Evolutionary conservation across 768 basidiomycete genomes (phyloP).

Genomic region (Lactarius deliciosus): DNA sequence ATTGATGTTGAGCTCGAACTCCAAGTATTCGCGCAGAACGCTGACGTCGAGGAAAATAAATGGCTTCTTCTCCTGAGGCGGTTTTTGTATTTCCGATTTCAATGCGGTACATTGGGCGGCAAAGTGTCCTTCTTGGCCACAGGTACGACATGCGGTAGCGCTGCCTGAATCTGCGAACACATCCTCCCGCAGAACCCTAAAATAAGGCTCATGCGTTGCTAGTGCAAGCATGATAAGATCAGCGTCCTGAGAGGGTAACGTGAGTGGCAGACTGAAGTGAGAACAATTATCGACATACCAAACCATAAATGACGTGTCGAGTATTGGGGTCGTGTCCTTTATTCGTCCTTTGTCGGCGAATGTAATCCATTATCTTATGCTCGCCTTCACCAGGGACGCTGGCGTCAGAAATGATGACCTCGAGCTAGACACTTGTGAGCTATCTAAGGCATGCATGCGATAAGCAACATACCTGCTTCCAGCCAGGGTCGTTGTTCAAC

Average conservation of each 20-base stretch:
- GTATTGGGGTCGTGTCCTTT: slow-evolving; percentile 94
- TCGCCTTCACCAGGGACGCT: slow-evolving; percentile 98
- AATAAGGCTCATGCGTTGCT: slow-evolving; percentile 98
- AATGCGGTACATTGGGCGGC: slow-evolving; percentile 91
- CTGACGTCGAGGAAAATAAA: slow-evolving; percentile 99
- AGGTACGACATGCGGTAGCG: slow-evolving; percentile 79
- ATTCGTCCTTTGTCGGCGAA: slow-evolving; percentile 84
- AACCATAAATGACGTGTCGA: slow-evolving; percentile 93
- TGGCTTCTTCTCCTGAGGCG: slow-evolving; percentile 78
- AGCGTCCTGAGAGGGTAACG: slow-evolving; percentile 67
- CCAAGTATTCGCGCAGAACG: slow-evolving; percentile 94
- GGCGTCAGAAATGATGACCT: slow-evolving; percentile 96
- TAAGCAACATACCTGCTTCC: slow-evolving; percentile 68
- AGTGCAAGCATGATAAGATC: slow-evolving; percentile 98
- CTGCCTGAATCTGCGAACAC: slow-evolving; percentile 87
- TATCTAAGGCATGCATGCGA: neutral
- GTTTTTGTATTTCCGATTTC: slow-evolving; percentile 66
- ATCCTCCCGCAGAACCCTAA: slow-evolving; percentile 96
- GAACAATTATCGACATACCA: slow-evolving; percentile 52
- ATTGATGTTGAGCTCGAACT: slow-evolving; percentile 88
- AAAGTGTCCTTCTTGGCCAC: slow-evolving; percentile 93
- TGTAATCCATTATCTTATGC: slow-evolving; percentile 99
- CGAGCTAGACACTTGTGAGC: slow-evolving; percentile 51
- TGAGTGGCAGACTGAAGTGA: slow-evolving; percentile 13
- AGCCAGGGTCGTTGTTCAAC: slow-evolving; percentile 92